These are phyloP conservation scores for Metschnikowia chrysomelidarum DNA, from an alignment of 805 yeast species.

Conservation along the genomic window DNA sequence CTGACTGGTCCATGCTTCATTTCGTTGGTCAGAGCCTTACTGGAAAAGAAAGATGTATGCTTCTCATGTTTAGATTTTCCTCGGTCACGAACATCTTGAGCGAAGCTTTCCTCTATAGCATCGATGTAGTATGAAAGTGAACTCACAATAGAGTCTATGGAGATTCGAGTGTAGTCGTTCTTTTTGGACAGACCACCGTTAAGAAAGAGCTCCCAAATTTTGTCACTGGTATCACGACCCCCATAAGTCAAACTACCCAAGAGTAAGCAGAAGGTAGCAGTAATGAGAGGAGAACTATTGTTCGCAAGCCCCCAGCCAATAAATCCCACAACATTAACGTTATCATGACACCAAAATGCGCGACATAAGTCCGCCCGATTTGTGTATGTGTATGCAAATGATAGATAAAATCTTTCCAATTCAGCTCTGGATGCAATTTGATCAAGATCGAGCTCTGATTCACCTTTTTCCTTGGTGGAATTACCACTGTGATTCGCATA, in stretches of 20 bases:
- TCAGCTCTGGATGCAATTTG: conserved; percentile 74
- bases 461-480: conserved; percentile 4
- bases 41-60: conserved; percentile 28
- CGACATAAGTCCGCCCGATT: conserved; percentile 57
- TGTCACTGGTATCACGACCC: conserved; percentile 46
- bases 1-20: conserved; percentile 39
- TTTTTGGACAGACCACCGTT: conserved; percentile 29
- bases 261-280: conserved; percentile 78
- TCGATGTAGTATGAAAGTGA: conserved; percentile 54
- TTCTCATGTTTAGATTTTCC: conserved; percentile 32
- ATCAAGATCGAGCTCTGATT: conserved; percentile 47
- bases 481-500: conserved; percentile 1
- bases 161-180: conserved; percentile 43
- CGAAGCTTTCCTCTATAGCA: conserved; percentile 39
- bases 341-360: conserved; percentile 56
- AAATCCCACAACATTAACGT: conserved; percentile 70
- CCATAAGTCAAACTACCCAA: conserved; percentile 71
- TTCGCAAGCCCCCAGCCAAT: conserved; percentile 84
- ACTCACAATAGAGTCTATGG: conserved; percentile 56
- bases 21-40: conserved; percentile 10
- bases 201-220: conserved; percentile 38
- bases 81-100: conserved; percentile 24
- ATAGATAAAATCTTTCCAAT: conserved; percentile 79
- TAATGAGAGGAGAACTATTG: conserved; percentile 71
- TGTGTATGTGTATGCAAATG: conserved; percentile 66